phyloP scores from a whole-genome alignment of 2,329 filamentous ascomycete genomes.

The Diaporthe batatas region DNA sequence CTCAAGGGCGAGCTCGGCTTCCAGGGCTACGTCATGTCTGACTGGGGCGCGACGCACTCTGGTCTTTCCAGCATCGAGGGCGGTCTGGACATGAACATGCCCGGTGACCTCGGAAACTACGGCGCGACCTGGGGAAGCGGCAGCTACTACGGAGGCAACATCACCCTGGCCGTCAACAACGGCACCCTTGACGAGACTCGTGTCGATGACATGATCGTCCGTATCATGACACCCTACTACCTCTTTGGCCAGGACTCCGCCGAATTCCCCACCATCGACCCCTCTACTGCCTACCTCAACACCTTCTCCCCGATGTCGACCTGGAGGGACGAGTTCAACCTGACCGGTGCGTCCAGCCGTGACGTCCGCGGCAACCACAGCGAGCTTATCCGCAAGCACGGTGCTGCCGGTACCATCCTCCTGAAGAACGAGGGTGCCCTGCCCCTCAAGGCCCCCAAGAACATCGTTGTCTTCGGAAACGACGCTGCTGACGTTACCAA shows the following conservation, averaged over 20 bases:
- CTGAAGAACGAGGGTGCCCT: constrained; percentile 79
- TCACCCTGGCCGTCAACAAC: constrained; percentile 62
- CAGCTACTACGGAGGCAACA: constrained; percentile 60
- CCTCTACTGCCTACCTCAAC: constrained; percentile 62
- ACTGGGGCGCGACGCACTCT: constrained; percentile 66
- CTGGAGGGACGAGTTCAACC: constrained; percentile 57
- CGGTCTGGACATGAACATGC: constrained; percentile 59
- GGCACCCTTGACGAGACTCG: constrained; percentile 57
- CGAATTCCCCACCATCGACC: constrained; percentile 58
- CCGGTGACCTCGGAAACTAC: constrained; percentile 55
- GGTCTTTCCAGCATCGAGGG: constrained; percentile 58
- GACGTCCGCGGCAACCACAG: constrained; percentile 68
- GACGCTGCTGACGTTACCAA: constrained; percentile 76
- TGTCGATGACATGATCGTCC: constrained; percentile 60
- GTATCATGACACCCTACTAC: constrained; percentile 70
- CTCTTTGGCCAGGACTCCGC: constrained; percentile 61
- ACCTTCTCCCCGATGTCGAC: constrained; percentile 62
- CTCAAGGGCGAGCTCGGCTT: constrained; percentile 83
- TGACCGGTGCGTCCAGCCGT: constrained; percentile 60
- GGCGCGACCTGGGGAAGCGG: constrained; percentile 50
- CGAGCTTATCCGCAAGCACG: constrained; percentile 68
- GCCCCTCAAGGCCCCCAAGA: constrained; percentile 69
- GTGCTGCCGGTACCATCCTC: constrained; percentile 71
- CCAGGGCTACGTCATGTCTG: constrained; percentile 80
- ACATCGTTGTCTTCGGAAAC: constrained; percentile 68